These are phyloP conservation scores for Lanmaoa rubissima DNA, from an alignment of 768 basidiomycete species.

Conservation along the genomic window DNA sequence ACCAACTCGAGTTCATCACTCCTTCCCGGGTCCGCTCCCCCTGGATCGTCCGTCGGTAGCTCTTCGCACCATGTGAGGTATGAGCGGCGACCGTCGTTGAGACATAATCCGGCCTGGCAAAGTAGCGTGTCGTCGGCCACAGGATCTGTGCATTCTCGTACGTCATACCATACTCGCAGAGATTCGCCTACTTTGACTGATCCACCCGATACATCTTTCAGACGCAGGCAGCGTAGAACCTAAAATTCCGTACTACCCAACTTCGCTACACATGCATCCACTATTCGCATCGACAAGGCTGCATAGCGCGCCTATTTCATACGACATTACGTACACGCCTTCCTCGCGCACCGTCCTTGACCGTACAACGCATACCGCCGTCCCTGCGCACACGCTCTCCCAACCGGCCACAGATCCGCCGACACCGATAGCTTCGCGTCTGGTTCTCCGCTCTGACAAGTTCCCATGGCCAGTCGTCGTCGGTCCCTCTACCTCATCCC, in stretches of 20 bases:
- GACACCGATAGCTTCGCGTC: conserved; percentile 40
- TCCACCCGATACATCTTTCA: conserved; percentile 4
- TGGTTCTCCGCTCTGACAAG: conserved; percentile 54
- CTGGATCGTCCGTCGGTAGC: conserved; percentile 32
- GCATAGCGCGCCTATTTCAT: conserved; percentile 60
- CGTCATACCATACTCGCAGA: conserved; percentile 17
- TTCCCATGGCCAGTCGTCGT: conserved; percentile 64
- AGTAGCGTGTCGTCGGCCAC: conserved; percentile 38
- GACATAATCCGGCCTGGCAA: conserved; percentile 48
- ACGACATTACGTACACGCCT: conserved; percentile 56
- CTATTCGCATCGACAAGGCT: conserved; percentile 55
- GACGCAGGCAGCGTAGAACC: conserved; percentile 26
- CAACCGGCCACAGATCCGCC: conserved; percentile 68
- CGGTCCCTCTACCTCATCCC: conserved; percentile 32
- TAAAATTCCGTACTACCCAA: conserved; percentile 22
- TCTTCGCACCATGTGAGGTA: conserved; percentile 39
- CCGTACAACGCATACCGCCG: conserved; percentile 48
- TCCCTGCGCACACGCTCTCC: conserved; percentile 53
- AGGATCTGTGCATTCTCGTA: conserved; percentile 42
- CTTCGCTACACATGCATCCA: conserved; percentile 59
- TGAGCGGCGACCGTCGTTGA: conserved; percentile 46
- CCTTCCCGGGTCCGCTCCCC: conserved; percentile 32
- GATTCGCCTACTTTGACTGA: conserved; percentile 6
- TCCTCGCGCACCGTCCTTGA: conserved; percentile 58
- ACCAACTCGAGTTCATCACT: conserved; percentile 54